phyloP scores from a whole-genome alignment of 805 yeast species.

The Pichia heedii region DNA sequence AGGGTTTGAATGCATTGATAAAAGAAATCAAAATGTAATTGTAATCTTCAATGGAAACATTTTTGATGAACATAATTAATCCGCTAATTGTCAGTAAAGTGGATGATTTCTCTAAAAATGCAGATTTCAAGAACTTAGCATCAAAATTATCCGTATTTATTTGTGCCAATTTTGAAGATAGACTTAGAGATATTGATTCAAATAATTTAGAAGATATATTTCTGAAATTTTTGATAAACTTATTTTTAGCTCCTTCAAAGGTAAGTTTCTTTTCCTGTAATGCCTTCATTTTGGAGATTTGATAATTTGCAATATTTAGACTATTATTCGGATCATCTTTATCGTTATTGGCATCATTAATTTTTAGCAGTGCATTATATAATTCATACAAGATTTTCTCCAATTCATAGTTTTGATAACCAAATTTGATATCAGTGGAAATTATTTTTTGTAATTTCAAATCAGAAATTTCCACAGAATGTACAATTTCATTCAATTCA shows the following conservation, averaged over 20 bases:
- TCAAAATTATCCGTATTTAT: conserved; percentile 7
- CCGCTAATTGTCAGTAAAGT: conserved; percentile 39
- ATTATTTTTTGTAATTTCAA: conserved; percentile 41
- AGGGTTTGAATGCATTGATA: conserved; percentile 23
- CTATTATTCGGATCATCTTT: conserved; percentile 2
- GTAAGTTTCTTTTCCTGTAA: conserved; percentile 53
- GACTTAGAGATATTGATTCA: conserved; percentile 20
- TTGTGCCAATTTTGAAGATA: conserved; percentile 24
- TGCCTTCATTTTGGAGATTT: conserved; percentile 60
- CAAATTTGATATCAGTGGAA: conserved; percentile 39
- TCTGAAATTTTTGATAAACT: conserved; percentile 40
- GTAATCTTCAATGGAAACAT: conserved; percentile 42
- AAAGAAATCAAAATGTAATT: conserved; percentile 32
- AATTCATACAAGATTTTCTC: conserved; percentile 51
- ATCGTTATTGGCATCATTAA: conserved; percentile 34
- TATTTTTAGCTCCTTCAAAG: conserved; percentile 46
- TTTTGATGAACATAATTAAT: conserved; percentile 48
- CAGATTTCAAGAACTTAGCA: conserved; percentile 7
- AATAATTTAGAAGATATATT: conserved; percentile 20
- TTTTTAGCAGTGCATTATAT: conserved; percentile 56
- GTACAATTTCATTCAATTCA: conserved; percentile 58
- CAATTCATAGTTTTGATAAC: conserved; percentile 32
- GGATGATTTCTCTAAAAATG: conserved; percentile 25
- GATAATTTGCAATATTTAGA: conserved; percentile 28
- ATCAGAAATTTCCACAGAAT: conserved; percentile 60